Conservation (phyloP, 148 eudicot species). For the Rhododendron henanense region DNA sequence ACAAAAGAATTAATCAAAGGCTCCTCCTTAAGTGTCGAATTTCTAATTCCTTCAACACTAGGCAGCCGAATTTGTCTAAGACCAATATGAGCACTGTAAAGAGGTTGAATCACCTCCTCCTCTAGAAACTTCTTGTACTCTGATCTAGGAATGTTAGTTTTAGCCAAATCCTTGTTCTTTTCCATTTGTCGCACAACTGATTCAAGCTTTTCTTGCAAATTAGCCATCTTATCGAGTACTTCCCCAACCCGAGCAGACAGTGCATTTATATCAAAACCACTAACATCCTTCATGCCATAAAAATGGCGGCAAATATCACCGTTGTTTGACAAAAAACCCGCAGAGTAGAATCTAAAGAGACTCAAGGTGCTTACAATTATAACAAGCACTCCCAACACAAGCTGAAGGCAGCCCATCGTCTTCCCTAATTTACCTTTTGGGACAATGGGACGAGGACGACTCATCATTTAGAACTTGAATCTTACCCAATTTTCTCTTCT, state of each 20-base stretch:
- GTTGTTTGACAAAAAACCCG: constrained; percentile 67
- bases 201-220: constrained; percentile 72
- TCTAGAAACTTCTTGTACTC: constrained; percentile 77
- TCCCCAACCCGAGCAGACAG: constrained; percentile 61
- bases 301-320: constrained; percentile 80
- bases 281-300: constrained; percentile 34
- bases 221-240: constrained; percentile 77
- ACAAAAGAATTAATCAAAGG: constrained; percentile 78
- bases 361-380: constrained; percentile 69
- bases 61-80: constrained; percentile 89
- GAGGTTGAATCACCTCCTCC: constrained; percentile 72
- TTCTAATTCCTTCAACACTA: constrained; percentile 32
- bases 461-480: constrained; percentile 38
- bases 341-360: constrained; percentile 64
- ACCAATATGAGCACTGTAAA: constrained; percentile 79
- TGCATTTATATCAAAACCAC: constrained; percentile 54
- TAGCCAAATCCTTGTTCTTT: constrained; percentile 39
- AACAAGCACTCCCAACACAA: constrained; percentile 71
- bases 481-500: background rate
- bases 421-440: constrained; percentile 52
- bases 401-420: constrained; percentile 63
- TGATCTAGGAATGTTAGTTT: constrained; percentile 35
- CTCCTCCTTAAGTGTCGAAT: constrained; percentile 49
- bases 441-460: constrained; percentile 28
- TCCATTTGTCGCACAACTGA: constrained; percentile 59